Base-by-base conservation (phyloP, 768 basidiomycete species). In the Myochromella boudieri region DNA sequence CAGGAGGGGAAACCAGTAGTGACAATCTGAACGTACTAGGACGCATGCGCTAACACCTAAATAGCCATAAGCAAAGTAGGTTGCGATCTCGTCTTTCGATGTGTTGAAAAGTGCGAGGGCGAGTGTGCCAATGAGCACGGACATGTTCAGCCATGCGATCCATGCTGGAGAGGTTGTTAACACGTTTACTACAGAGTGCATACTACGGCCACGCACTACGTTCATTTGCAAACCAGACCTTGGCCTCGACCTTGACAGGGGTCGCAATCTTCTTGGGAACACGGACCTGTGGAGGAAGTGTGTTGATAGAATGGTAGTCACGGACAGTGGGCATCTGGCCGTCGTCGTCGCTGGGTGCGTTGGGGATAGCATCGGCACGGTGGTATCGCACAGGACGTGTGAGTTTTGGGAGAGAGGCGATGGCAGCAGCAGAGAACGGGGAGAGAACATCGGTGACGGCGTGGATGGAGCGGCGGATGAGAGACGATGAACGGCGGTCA, bases 201-300 rank as follows among this genome's bases (percentile, higher is more conserved):
- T 20, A 3, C 28, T 12, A 24, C 33, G 37, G 40, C 6, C n/a
- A 68, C 84, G 50, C 37, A 93, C 91, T 93, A 61, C 91, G 73
- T 67, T 97, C 94, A 60, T 97, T 97, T 7, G 94, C 93, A 63
- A 97, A 95, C 94, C 95, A 97, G 38, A 97, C 94, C 60, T 97
- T 97, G 17, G 83, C 85, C 62, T 97, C 94, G 14, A 97, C 92
- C 53, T 84, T 88, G 57, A 97, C 74, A 0, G 85, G 81, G 1
- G 87, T 87, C 0, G 86, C 71, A 17, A 90, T 80, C 66, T 93
- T 94, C 71, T 86, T 89, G 0, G 91, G 91, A 0, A 92, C 77
- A 28, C 85, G 74, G 28, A 91, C 81, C 37, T 78, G 75, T 0
- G 81, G 71, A 0, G 87, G 82, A 0, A 84, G 59, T 3, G 72